Conservation (phyloP, 1,139 yeast genomes). For the Taphrina sp. region DNA sequence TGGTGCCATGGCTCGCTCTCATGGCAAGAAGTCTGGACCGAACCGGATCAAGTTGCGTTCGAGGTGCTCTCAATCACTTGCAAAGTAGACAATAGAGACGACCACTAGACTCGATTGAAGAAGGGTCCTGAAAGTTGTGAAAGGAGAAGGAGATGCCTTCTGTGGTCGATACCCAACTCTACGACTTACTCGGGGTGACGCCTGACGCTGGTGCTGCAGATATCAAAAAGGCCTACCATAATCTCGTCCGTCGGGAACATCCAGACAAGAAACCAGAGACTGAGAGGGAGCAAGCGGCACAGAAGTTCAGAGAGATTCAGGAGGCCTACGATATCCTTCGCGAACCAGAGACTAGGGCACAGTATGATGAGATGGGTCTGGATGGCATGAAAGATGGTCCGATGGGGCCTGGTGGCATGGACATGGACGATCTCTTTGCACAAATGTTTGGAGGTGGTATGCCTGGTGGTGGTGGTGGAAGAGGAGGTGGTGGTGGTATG, state of each 20-base stretch:
- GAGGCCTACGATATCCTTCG: slow-evolving; percentile 71
- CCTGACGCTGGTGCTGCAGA: slow-evolving; percentile 62
- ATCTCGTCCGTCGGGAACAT: slow-evolving; percentile 66
- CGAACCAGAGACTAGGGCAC: slow-evolving; percentile 57
- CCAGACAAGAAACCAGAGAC: slow-evolving; percentile 90
- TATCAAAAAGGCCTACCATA: slow-evolving; percentile 73
- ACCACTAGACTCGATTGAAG: no score
- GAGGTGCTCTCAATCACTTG: no score
- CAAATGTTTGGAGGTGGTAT: slow-evolving; percentile 37
- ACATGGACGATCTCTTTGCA: slow-evolving; percentile 37
- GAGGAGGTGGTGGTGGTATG: slow-evolving; percentile 38
- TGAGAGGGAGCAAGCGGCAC: slow-evolving; percentile 57
- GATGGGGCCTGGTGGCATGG: slow-evolving; percentile 38
- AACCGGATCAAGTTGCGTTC: no score
- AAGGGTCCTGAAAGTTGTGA: no score
- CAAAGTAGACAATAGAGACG: no score
- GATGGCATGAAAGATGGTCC: slow-evolving; percentile 40
- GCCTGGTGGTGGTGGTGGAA: slow-evolving; percentile 35
- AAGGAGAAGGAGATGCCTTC: no score
- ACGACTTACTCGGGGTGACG: slow-evolving; percentile 68
- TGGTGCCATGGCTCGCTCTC: no score
- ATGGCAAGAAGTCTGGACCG: no score
- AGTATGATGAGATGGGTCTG: slow-evolving; percentile 58
- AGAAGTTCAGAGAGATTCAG: slow-evolving; percentile 68
- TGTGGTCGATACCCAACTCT: slow-evolving; percentile 41